A percentile compares a stretch with the other conserved stretches of the same genome.
These are phyloP conservation scores for Amaranthus cruentus DNA, from an alignment of 148 eudicot genomes.

Conservation along the genomic window DNA sequence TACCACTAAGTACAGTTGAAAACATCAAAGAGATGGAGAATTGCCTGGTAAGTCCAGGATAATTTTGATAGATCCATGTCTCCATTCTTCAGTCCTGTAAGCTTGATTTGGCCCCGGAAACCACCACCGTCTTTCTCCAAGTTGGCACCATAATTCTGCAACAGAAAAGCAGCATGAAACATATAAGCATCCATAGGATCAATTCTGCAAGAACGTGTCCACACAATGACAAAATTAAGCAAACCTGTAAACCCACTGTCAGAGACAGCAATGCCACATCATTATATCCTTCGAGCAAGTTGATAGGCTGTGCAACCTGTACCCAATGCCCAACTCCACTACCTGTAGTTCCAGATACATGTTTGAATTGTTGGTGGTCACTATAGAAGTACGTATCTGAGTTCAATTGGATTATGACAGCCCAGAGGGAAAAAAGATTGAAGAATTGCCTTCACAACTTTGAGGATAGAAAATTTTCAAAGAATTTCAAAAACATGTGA, in stretches of 20 bases:
- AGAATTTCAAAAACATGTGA: neutral
- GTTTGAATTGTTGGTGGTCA: conserved; percentile 1
- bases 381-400: conserved; percentile 1
- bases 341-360: conserved; percentile 45
- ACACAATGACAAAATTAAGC: neutral
- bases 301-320: conserved; percentile 58
- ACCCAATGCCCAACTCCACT: conserved; percentile 77
- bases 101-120: conserved; percentile 66
- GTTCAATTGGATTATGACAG: neutral
- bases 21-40: conserved; percentile 16
- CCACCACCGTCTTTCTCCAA: conserved; percentile 96
- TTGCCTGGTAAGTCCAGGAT: conserved; percentile 86
- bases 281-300: conserved; percentile 74
- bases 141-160: conserved; percentile 92
- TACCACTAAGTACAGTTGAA: neutral
- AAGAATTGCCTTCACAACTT: neutral
- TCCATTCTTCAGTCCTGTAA: conserved; percentile 60
- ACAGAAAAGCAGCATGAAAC: conserved; percentile 17
- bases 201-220: neutral
- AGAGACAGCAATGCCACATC: conserved; percentile 65
- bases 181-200: neutral
- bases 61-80: conserved; percentile 57
- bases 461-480: neutral
- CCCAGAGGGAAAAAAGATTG: neutral
- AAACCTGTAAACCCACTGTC: conserved; percentile 94